phyloP scores from a whole-genome alignment of 163 green algal genomes.

The Chlamydomonas reinhardtii region DNA sequence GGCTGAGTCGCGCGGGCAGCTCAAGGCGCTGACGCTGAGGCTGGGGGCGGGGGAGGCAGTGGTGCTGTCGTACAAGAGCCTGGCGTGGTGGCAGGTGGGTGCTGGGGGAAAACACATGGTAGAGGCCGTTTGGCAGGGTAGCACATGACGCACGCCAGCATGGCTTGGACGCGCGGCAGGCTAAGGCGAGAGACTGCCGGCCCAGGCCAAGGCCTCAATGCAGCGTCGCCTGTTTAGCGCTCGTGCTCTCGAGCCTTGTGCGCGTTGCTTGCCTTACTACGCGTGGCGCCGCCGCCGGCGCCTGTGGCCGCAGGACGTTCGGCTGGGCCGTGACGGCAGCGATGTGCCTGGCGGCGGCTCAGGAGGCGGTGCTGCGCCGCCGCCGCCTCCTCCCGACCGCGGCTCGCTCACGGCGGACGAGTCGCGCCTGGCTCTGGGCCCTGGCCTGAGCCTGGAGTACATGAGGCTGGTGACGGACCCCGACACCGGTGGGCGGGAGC shows the following conservation, averaged over 20 bases:
- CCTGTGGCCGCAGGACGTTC: conserved; percentile 45
- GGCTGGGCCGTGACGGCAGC: conserved; percentile 25
- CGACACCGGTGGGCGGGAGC: conserved; percentile 9
- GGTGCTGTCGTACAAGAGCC: conserved; percentile 62
- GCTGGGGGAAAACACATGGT: no score
- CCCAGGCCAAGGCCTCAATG: no score
- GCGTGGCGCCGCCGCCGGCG: no score
- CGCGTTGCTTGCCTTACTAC: no score
- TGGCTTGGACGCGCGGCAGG: no score
- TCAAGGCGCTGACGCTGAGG: conserved; percentile 61
- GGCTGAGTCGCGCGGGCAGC: conserved; percentile 52
- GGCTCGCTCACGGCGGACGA: conserved; percentile 51
- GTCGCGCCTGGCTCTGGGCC: conserved; percentile 50
- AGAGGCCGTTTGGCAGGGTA: no score
- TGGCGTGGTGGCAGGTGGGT: conserved; percentile 54
- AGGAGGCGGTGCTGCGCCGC: no score
- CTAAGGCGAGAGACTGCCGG: no score
- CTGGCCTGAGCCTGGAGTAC: conserved; percentile 66
- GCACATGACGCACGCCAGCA: no score
- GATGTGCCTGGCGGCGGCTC: neutral
- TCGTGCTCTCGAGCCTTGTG: no score
- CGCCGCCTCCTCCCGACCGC: neutral
- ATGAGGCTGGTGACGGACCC: conserved; percentile 46
- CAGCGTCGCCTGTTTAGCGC: no score
- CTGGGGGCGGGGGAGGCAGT: conserved; percentile 52